Base-by-base conservation (phyloP, 208 protist species). In the Leishmania aethiopica region DNA sequence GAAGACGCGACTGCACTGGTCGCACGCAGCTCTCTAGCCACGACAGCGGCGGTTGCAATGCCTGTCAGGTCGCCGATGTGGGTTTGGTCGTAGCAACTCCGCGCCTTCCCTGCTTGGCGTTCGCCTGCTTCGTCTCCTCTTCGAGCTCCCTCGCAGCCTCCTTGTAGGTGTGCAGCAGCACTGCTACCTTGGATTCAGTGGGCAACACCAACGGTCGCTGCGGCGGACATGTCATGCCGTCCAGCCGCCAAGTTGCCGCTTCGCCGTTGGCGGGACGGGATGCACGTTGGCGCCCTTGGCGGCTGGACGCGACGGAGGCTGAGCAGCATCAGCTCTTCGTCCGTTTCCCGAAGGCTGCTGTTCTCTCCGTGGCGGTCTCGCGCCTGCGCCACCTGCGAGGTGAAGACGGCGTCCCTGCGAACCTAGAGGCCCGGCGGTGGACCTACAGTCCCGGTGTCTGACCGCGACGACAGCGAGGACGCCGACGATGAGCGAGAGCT, bases 1-100 rank as follows among this genome's bases (percentile, higher is more conserved):
- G 42, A 42, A 42, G 4, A 42, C 42, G 42, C 42, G 42, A 42
- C 42, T 42, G 42, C 42, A 8, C 42, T 42, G 42, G 42, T 42
- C 42, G 42, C 42, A 42, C 42, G 42, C 42, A 10, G 8, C 42
- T 42, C 42, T 42, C 59, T 13, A 83, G 25, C 71, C 79, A 83
- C 79, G 47, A 83, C 73, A 59, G 11, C 45, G 66, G 11, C 37
- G 79, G 73, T 42, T 40, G n/a, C 49, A 78, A 25, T 49, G 53
- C 10, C 28, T n/a, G 47, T 72, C 79, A 83, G 32, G 78, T 25
- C 13, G 72, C 45, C 49, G 40, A 37, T 37, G 40, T 60, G 55
- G 22, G 55, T 4, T 28, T 0, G 6, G 55, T 28, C 22, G 55
- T 28, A 28, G 55, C 55, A 60, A n/a, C 55, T 1, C 25, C 15